phyloP scores from a whole-genome alignment of 208 protist genomes.

The Willaertia magna region DNA sequence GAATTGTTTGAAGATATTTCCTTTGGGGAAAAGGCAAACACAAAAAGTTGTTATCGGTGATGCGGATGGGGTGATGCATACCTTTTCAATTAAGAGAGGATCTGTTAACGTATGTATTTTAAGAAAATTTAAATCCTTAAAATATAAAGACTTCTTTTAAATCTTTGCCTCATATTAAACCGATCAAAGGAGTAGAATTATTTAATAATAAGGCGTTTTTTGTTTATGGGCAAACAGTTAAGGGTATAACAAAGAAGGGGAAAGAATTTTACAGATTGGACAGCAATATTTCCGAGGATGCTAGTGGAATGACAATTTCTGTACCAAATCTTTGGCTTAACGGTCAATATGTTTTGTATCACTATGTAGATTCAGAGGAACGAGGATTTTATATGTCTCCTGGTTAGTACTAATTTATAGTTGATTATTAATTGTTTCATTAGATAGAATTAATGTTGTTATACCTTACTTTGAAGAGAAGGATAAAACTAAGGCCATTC shows the following conservation, averaged over 20 bases:
- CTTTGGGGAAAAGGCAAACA: constrained; percentile 44
- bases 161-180: constrained; percentile 16
- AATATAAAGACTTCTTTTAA: constrained; percentile 4
- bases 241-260: constrained; percentile 62
- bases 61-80: constrained; percentile 39
- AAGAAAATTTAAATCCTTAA: constrained; percentile 26
- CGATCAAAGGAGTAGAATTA: constrained; percentile 46
- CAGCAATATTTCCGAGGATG: constrained; percentile 58
- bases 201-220: constrained; percentile 63
- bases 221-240: constrained; percentile 45
- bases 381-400: constrained; percentile 64
- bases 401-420: too few relatives aligned
- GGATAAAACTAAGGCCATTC: neutral
- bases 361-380: constrained; percentile 53
- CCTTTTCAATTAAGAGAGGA: constrained; percentile 46
- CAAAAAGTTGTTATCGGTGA: constrained; percentile 59
- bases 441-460: constrained; percentile 62
- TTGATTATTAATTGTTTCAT: too few relatives aligned
- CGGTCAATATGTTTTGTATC: constrained; percentile 62
- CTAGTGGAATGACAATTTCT: constrained; percentile 46
- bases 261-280: constrained; percentile 61
- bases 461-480: neutral
- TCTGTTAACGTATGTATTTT: constrained; percentile 42
- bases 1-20: constrained; percentile 57
- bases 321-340: constrained; percentile 60